These are phyloP conservation scores for Pseudoturritis turrita DNA, from an alignment of 345 rosid species.

Conservation along the genomic window DNA sequence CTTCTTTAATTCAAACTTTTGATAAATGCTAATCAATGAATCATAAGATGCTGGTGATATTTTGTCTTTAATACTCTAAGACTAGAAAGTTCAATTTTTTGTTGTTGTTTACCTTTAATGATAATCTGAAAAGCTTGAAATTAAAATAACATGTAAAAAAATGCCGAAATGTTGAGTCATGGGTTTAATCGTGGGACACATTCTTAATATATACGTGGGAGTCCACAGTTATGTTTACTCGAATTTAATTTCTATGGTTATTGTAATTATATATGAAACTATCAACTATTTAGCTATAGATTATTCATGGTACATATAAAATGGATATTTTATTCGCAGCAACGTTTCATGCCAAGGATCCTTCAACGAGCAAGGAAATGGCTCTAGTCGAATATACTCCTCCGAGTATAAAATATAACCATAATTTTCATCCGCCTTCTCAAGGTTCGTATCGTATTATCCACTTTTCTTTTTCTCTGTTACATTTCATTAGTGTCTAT, in stretches of 20 bases:
- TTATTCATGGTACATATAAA: neutral
- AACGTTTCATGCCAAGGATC: slow-evolving; percentile 37
- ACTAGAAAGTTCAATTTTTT: neutral
- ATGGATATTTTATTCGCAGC: slow-evolving; percentile 31
- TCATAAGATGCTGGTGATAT: neutral
- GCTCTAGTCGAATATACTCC: slow-evolving; percentile 62
- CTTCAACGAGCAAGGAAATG: slow-evolving; percentile 45
- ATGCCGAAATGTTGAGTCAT: neutral
- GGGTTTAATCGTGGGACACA: slow-evolving; percentile 12
- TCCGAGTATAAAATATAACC: slow-evolving; percentile 23
- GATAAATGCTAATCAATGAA: neutral
- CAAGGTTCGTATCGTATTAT: slow-evolving; percentile 38
- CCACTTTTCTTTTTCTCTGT: neutral
- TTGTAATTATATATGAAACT: neutral
- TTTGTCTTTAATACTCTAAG: slow-evolving; percentile 1
- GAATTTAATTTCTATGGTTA: neutral
- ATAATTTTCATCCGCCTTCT: slow-evolving; percentile 31
- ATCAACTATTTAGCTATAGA: neutral
- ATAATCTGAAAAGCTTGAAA: neutral
- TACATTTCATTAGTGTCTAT: neutral
- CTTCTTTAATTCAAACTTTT: neutral
- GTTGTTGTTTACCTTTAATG: neutral
- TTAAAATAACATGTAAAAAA: neutral
- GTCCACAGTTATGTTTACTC: slow-evolving; percentile 10
- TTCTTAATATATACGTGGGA: neutral